These are phyloP conservation scores for Artemisia argyi DNA, from an alignment of 129 eudicot genomes.

Conservation along the genomic window DNA sequence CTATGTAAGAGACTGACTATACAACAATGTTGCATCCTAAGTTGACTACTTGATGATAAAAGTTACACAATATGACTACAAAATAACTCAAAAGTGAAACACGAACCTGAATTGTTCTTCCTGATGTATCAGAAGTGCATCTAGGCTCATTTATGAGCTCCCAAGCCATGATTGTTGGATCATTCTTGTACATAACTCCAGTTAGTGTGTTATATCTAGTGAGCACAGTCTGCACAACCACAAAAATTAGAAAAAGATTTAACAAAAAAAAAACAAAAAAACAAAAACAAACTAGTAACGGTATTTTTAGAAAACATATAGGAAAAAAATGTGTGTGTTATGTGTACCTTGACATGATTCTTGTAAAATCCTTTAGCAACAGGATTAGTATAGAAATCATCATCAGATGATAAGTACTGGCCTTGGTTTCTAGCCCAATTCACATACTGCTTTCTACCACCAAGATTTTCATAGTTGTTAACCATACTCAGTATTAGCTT, in stretches of 20 bases:
- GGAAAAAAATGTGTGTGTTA: background rate
- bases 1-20: constrained; percentile 4
- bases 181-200: constrained; percentile 87
- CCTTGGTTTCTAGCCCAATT: constrained; percentile 95
- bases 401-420: constrained; percentile 73
- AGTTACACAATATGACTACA: background rate
- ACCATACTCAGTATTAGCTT: constrained; percentile 79
- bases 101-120: constrained; percentile 87
- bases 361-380: constrained; percentile 80
- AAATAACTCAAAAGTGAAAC: background rate
- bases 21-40: background rate
- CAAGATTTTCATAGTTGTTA: constrained; percentile 83
- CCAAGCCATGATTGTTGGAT: constrained; percentile 99
- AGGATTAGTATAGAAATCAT: constrained; percentile 82
- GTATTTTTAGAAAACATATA: background rate
- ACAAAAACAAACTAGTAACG: too few species aligned
- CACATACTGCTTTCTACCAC: constrained; percentile 97
- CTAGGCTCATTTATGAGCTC: constrained; percentile 99
- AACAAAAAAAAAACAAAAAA: too few species aligned
- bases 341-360: constrained; percentile 76
- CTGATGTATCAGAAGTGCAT: constrained; percentile 92
- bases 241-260: background rate
- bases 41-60: background rate
- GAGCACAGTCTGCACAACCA: constrained; percentile 67
- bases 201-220: constrained; percentile 72